Evolutionary conservation across 1,284 basidiomycete species (phyloP), one percentile per base, ranked within the genome.

Genomic region (Quambalaria eucalypti): DNA sequence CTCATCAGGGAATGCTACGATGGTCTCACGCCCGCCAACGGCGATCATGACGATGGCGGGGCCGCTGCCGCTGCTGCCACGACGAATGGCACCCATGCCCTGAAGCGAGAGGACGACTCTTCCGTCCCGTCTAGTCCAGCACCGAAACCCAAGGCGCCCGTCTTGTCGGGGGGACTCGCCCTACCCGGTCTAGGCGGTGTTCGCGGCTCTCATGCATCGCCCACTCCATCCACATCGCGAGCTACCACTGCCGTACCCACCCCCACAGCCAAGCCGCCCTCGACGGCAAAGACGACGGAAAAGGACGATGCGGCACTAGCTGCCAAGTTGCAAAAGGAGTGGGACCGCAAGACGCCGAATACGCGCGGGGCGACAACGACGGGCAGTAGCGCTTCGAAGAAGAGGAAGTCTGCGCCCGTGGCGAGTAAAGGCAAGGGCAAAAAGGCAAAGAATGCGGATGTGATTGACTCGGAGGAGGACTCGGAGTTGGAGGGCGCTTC

Each of bases 1-100:
- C 62, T 67, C 48, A 69, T 73, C 48, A 65, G 65, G 25, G 55
- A 66, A 40, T 71, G 68, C 60, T 73, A 69, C 48, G 63, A 71
- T 38, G 65, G 68, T 31, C 60, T 68, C 30, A n/a, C n/a, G n/a
- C n/a, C 65, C 63, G 28, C 61, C 59, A 1, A 30, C 42, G 26
- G 42, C n/a, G 38, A 29, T 31, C 9, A 40, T n/a, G n/a, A n/a
- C n/a, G n/a, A n/a, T n/a, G n/a, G n/a, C n/a, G n/a, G n/a, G n/a
- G 26, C 16, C 28, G 25, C 47, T 38, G 29, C 33, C 3, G 61
- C 65, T 9, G 59, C 57, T 33, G 59, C 59, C 6, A 55, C 61
- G 6, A 56, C 59, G 0, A 60, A 57, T 26, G 36, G 36, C 21
- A 21, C 21, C 16, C n/a, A n/a, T n/a, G 21, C 4, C 4, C 16